Percentiles rank a stretch among this genome's conserved stretches.
These are phyloP conservation scores for Gnomoniopsis smithogilvyi DNA, from an alignment of 2,329 filamentous ascomycete species.

Conservation along the genomic window DNA sequence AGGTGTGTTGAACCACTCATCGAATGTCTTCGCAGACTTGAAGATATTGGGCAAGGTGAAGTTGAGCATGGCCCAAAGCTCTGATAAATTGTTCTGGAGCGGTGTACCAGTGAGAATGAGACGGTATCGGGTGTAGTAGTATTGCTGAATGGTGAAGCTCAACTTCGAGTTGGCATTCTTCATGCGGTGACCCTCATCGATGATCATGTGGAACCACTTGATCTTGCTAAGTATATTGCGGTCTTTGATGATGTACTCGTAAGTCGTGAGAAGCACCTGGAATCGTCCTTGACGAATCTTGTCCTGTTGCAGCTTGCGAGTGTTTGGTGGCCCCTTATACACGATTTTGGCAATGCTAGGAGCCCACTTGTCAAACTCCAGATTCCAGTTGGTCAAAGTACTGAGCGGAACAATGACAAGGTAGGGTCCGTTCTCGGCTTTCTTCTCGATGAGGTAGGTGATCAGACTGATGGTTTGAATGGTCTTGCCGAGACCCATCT, in stretches of 20 bases:
- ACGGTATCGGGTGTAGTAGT: constrained; percentile 92
- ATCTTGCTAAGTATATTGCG: constrained; percentile 93
- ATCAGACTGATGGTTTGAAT: constrained; percentile 98
- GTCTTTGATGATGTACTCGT: constrained; percentile 99
- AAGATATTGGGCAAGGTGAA: constrained; percentile 98
- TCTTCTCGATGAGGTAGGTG: constrained; percentile 94
- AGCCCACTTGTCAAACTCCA: constrained; percentile 99
- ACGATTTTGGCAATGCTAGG: constrained; percentile 83
- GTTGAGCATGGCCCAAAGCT: constrained; percentile 97
- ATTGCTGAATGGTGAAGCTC: constrained; percentile 88
- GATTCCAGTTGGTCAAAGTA: constrained; percentile 97
- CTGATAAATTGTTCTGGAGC: constrained; percentile 92
- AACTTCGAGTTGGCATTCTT: constrained; percentile 97
- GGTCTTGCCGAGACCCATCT: constrained; percentile 99
- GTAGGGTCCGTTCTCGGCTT: constrained; percentile 87
- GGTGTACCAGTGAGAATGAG: constrained; percentile 97
- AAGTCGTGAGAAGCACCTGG: constrained; percentile 94
- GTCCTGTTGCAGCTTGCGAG: constrained; percentile 86
- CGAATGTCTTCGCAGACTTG: constrained; percentile 98
- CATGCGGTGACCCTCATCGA: constrained; percentile 99
- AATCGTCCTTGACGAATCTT: constrained; percentile 93
- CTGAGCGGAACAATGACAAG: constrained; percentile 95
- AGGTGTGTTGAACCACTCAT: constrained; percentile 99
- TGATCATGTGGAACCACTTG: constrained; percentile 99
- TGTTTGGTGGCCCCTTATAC: constrained; percentile 91